Conservation (phyloP, 1,284 basidiomycete species). For the Coniophora puteana region DNA sequence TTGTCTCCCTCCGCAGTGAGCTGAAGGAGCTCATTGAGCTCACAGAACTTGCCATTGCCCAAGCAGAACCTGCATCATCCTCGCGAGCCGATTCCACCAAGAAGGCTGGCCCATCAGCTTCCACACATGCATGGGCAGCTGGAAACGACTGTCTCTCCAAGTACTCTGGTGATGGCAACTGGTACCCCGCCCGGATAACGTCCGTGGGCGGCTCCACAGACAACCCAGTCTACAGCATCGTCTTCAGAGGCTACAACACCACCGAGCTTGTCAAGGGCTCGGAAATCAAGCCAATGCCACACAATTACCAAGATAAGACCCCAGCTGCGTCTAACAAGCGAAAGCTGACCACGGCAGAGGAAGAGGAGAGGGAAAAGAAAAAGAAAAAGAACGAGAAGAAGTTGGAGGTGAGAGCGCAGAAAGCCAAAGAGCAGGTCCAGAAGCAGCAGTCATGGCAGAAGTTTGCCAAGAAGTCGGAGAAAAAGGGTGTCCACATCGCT, state of each 20-base stretch:
- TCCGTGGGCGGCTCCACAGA: constrained; percentile 84
- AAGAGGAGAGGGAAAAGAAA: constrained; percentile 88
- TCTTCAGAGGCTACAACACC: constrained; percentile 93
- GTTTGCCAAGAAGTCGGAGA: constrained; percentile 95
- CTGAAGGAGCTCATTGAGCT: constrained; percentile 88
- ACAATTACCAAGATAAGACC: constrained; percentile 42
- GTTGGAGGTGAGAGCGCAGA: constrained; percentile 78
- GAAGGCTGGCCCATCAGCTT: constrained; percentile 45
- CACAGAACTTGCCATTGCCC: constrained; percentile 72
- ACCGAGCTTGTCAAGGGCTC: constrained; percentile 84
- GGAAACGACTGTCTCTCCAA: constrained; percentile 93
- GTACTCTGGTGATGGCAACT: constrained; percentile 85
- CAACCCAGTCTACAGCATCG: constrained; percentile 86
- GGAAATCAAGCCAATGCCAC: constrained; percentile 70
- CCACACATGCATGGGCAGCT: constrained; percentile 62
- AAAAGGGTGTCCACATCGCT: constrained; percentile 90
- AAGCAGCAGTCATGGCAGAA: constrained; percentile 97
- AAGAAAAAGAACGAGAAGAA: constrained; percentile 98
- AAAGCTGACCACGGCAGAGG: constrained; percentile 77
- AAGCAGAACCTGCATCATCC: constrained; percentile 54
- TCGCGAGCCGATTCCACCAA: constrained; percentile 56
- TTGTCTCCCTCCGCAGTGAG: constrained; percentile 75
- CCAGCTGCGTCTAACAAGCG: constrained; percentile 56
- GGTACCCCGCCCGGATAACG: constrained; percentile 91
- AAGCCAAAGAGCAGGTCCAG: constrained; percentile 84